Evolutionary conservation across 129 eudicot genomes (phyloP), one percentile per base, ranked within the genome.

Genomic region (Flaveria bidentis): DNA sequence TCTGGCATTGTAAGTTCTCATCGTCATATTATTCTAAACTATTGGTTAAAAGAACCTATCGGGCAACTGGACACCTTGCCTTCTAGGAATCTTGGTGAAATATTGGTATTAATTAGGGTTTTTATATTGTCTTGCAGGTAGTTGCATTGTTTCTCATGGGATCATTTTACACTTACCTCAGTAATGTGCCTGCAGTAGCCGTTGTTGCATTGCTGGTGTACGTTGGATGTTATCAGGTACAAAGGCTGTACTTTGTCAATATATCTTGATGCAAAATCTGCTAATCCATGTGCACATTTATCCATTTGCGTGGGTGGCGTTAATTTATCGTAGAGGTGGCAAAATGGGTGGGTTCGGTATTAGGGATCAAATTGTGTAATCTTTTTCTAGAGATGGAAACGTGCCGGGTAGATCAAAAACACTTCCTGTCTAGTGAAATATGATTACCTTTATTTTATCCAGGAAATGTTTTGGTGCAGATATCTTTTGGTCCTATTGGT

Each of bases 201-300:
- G 99, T 94, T 65, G 86, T 73, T 69, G 97, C 92, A 65, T 82
- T 94, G 89, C 86, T 94, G 57, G 25, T 91, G 30, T 94, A 94
- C 78, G 97, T 94, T 81, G 97, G 99, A 61, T 94, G 99, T 84
- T 94, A 94, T 83, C 99, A 94, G 99, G 98, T 92, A 69, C 18
- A 67, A 45, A 3, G 36, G 53, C 55, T 73, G 71, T 66, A 42
- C 64, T 56, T 77, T 14, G 2, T 70, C 46, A 26, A 69, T 17
- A 14, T 26, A 56, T 51, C 11, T 62, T 62, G 68, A 14, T 62
- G 68, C 44, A 42, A 61, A 61, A 16, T 61, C 41, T 61, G 67
- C 10, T 26, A 62, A 26, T 62, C 67, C 42, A 28, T 50, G 76
- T 73, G 74, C 50, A 72, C 20, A 3, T 33, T 30, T 51, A 72